phyloP scores from a whole-genome alignment of 495 filamentous ascomycete species.

The Hypoxylon trugodes region DNA sequence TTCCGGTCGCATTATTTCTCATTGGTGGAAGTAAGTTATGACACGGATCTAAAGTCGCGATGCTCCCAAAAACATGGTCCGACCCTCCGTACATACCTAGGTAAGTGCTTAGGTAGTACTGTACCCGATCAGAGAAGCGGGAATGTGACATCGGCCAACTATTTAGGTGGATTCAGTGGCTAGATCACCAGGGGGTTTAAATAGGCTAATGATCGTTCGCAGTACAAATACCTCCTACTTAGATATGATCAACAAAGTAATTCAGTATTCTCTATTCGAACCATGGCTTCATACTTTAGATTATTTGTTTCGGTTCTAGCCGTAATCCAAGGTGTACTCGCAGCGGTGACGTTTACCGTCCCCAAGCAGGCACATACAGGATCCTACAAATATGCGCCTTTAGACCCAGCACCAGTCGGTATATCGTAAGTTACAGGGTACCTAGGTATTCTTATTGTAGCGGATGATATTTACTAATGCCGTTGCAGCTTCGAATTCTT shows the following conservation, averaged over 20 bases:
- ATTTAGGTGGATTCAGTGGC: not conserved
- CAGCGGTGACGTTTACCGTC: conserved; percentile 46
- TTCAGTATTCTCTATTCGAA: conserved; percentile 4
- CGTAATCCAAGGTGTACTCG: conserved; percentile 11
- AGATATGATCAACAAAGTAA: conserved; percentile 13
- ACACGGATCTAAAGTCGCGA: not conserved
- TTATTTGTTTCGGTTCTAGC: conserved; percentile 20
- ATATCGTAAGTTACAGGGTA: conserved; percentile 55
- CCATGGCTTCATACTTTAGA: conserved; percentile 19
- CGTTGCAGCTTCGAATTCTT: conserved; percentile 63
- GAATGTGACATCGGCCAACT: conserved; percentile 15
- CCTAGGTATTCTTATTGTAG: not conserved
- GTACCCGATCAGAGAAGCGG: conserved; percentile 7
- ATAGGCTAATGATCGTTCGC: conserved; percentile 22
- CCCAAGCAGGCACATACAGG: conserved; percentile 43
- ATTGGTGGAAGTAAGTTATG: conserved; percentile 12
- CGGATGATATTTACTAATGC: not conserved
- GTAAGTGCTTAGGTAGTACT: conserved; percentile 2
- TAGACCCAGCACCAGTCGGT: conserved; percentile 61
- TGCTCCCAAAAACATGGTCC: not conserved
- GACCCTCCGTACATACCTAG: too few relatives aligned
- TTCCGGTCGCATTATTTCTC: too few relatives aligned
- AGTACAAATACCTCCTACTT: not conserved
- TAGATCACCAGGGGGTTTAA: not conserved
- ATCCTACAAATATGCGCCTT: conserved; percentile 45